phyloP scores from a whole-genome alignment of 495 filamentous ascomycete species.

The Penicillium pulvis region DNA sequence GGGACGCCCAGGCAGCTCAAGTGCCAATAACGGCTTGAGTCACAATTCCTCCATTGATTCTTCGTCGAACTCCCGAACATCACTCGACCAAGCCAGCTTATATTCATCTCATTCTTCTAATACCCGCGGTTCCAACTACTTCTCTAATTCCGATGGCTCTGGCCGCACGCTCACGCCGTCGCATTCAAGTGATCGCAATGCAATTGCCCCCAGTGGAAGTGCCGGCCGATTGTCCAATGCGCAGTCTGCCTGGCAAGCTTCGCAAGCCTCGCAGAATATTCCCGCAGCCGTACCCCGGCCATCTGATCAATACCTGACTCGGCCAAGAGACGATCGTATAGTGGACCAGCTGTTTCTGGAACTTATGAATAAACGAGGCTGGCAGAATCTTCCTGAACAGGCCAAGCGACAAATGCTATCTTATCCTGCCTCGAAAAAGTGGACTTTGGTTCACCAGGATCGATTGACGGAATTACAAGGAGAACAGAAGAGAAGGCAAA shows the following conservation, averaged over 20 bases:
- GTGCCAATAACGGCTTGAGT: slow-evolving; percentile 55
- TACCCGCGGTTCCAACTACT: slow-evolving; percentile 63
- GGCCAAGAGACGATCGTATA: slow-evolving; percentile 78
- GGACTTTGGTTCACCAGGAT: slow-evolving; percentile 96
- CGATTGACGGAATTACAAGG: slow-evolving; percentile 89
- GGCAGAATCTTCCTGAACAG: slow-evolving; percentile 95
- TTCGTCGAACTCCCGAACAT: slow-evolving; percentile 68
- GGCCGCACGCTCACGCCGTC: slow-evolving; percentile 58
- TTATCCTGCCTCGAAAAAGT: slow-evolving; percentile 92
- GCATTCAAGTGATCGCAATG: slow-evolving; percentile 43
- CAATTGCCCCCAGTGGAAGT: slow-evolving; percentile 28
- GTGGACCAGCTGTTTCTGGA: slow-evolving; percentile 92
- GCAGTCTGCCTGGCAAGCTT: slow-evolving; percentile 30
- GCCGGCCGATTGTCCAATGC: slow-evolving; percentile 39
- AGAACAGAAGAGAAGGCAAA: slow-evolving; percentile 83
- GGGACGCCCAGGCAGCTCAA: slow-evolving; percentile 59
- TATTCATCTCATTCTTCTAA: slow-evolving; percentile 62
- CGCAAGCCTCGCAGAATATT: slow-evolving; percentile 39
- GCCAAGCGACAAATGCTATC: slow-evolving; percentile 93
- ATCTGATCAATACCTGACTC: slow-evolving; percentile 59
- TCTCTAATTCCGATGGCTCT: slow-evolving; percentile 64
- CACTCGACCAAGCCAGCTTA: slow-evolving; percentile 68
- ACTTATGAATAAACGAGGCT: slow-evolving; percentile 96
- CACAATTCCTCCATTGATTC: slow-evolving; percentile 72
- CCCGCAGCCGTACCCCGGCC: slow-evolving; percentile 47